These are phyloP conservation scores for Cajanus cajan DNA, from an alignment of 306 rosid genomes.

Conservation along the genomic window DNA sequence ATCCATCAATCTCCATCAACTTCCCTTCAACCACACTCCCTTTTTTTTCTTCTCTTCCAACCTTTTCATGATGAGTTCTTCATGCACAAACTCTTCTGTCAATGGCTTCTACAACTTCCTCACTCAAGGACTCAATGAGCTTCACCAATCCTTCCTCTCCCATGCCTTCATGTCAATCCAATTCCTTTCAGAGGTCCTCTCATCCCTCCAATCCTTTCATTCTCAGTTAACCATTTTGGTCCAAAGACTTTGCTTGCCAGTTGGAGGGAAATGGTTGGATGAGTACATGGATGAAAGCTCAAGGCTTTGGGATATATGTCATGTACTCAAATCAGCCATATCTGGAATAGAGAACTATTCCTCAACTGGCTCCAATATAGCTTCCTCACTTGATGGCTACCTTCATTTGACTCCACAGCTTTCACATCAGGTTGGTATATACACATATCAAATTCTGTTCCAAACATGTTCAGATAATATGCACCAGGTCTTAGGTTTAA, in stretches of 20 bases:
- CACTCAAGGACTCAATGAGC: conserved; percentile 52
- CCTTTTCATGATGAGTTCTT: conserved; percentile 47
- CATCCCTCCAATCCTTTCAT: conserved; percentile 55
- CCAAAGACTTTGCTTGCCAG: conserved; percentile 61
- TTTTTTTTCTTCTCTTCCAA: background rate
- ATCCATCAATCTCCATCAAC: conserved; percentile 48
- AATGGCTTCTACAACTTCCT: conserved; percentile 68
- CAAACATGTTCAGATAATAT: background rate
- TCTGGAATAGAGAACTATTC: conserved; percentile 51
- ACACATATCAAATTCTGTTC: background rate
- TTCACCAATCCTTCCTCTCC: conserved; percentile 43
- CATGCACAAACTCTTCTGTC: conserved; percentile 58
- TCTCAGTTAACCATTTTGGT: conserved; percentile 60
- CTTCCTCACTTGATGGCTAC: conserved; percentile 41
- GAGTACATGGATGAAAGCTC: conserved; percentile 85
- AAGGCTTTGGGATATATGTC: conserved; percentile 70
- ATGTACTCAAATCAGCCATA: conserved; percentile 57
- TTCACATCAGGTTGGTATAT: conserved; percentile 52
- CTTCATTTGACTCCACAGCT: conserved; percentile 46
- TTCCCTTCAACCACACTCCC: conserved; percentile 26
- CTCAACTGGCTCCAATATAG: conserved; percentile 36
- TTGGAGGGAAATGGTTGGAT: conserved; percentile 77
- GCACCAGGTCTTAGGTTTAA: no score
- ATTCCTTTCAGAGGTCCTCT: conserved; percentile 57
- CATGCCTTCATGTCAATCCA: conserved; percentile 60